Base-by-base conservation (phyloP, 75 land plant species). In the Pinus taeda region DNA sequence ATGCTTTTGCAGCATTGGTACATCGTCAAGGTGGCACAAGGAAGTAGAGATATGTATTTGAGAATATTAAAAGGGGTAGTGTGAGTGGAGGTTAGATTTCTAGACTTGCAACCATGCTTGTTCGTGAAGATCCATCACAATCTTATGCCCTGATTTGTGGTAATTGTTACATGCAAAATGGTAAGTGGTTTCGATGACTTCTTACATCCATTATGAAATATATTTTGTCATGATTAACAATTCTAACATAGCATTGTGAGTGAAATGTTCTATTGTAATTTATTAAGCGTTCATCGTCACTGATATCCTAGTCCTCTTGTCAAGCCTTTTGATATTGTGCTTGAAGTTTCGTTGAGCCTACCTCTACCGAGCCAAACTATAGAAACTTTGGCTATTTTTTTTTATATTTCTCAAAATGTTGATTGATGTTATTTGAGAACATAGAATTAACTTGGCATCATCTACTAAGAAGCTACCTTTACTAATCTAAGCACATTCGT, bases 71-170 rank as follows among this genome's bases (percentile, higher is more conserved):
- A 57, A 83, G 76, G 58, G 64, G 82, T 56, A 75, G 58, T 14
- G 30, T 77, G 18, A 61, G 82, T 80, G 90, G 92, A n/a, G 95
- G 98, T 21, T 95, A 93, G 98, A 57, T 97, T 79, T 91, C 95
- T 77, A 78, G 93, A 26, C 65, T 97, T 77, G 99, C 98, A 9
- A 98, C 99, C 70, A 80, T 97, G 87, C 95, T 97, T 76, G 99
- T 97, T 74, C 98, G 98, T 29, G 99, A 97, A 79, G 98, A 97
- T 78, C 99, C 99, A 59, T 81, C 95, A 20, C 98, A 97, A 75
- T 93, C 92, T 78, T 97, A 92, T 81, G 99, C 99, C 17, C 92
- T 97, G 9, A 95, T 97, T n/a, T 97, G 99, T 85, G 83, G 88
- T 60, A 95, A 93, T 77, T 97, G 99, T 77, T 91, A 84, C 57